Conservation (phyloP, 345 rosid species). For the Linum usitatissimum region DNA sequence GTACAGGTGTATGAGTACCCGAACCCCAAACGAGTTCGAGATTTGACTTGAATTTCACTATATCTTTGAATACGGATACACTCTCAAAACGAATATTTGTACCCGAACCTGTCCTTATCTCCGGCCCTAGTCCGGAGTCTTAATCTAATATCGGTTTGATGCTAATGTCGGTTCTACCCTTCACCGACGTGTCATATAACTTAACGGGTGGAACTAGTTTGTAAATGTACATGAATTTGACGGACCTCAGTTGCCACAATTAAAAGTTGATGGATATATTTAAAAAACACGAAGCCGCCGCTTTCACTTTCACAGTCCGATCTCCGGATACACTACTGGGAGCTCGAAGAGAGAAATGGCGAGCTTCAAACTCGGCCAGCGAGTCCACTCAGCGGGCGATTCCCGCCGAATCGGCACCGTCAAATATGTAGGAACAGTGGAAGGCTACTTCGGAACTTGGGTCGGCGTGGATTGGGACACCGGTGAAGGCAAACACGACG, state of each 20-base stretch:
- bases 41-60: too few relatives aligned
- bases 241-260: neutral
- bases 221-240: neutral
- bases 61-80: too few relatives aligned
- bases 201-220: too few relatives aligned
- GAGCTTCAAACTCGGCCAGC: conserved; percentile 43
- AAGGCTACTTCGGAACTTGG: conserved; percentile 60
- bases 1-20: too few relatives aligned
- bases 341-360: conserved; percentile 4
- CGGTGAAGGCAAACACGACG: conserved; percentile 71
- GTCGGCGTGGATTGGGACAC: conserved; percentile 86
- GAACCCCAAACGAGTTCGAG: too few relatives aligned
- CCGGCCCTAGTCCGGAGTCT: too few relatives aligned
- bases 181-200: too few relatives aligned
- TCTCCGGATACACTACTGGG: neutral
- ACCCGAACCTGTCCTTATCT: too few relatives aligned
- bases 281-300: neutral
- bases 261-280: neutral
- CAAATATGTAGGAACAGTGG: conserved; percentile 54
- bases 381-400: conserved; percentile 58
- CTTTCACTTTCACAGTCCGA: neutral
- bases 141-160: too few relatives aligned
- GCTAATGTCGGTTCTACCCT: too few relatives aligned
- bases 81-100: too few relatives aligned
- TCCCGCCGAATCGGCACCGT: conserved; percentile 62